phyloP scores from a whole-genome alignment of 1,284 basidiomycete genomes.

The Dichomitus squalens region DNA sequence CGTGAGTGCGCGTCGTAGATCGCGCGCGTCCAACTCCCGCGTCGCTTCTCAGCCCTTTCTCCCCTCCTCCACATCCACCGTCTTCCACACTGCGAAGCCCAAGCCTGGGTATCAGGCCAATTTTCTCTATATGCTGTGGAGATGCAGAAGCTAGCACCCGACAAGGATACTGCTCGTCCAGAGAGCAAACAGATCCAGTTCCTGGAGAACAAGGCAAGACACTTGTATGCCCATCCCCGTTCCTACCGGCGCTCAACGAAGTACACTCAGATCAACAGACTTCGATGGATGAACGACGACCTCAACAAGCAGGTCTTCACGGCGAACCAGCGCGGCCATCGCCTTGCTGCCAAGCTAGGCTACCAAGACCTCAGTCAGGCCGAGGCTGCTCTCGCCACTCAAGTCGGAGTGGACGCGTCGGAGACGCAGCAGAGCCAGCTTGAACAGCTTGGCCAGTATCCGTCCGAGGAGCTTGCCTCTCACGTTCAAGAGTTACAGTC shows the following conservation, averaged over 20 bases:
- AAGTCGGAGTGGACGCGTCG: background rate
- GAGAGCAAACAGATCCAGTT: conserved; percentile 16
- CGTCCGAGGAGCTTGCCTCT: conserved; percentile 21
- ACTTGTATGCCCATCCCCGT: too few species aligned
- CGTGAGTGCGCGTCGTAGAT: background rate
- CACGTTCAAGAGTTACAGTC: conserved; percentile 21
- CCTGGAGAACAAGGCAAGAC: conserved; percentile 20
- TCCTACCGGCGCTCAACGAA: background rate
- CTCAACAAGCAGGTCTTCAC: conserved; percentile 25
- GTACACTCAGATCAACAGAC: conserved; percentile 18
- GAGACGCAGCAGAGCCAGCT: conserved; percentile 17
- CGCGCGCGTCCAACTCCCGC: background rate
- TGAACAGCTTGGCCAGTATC: conserved; percentile 16
- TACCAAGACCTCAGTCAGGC: conserved; percentile 27
- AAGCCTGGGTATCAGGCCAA: too few species aligned
- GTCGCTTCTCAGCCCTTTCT: background rate
- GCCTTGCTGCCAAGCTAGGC: conserved; percentile 26
- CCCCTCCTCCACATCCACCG: background rate
- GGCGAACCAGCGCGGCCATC: conserved; percentile 25
- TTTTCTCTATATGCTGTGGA: background rate
- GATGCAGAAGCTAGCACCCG: conserved; percentile 8
- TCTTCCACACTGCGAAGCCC: too few species aligned
- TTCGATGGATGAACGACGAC: conserved; percentile 22
- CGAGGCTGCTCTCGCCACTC: conserved; percentile 20
- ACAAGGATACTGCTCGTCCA: background rate